Evolutionary conservation across 495 filamentous ascomycete genomes (phyloP).

Genomic region (Aspergillus haitiensis): DNA sequence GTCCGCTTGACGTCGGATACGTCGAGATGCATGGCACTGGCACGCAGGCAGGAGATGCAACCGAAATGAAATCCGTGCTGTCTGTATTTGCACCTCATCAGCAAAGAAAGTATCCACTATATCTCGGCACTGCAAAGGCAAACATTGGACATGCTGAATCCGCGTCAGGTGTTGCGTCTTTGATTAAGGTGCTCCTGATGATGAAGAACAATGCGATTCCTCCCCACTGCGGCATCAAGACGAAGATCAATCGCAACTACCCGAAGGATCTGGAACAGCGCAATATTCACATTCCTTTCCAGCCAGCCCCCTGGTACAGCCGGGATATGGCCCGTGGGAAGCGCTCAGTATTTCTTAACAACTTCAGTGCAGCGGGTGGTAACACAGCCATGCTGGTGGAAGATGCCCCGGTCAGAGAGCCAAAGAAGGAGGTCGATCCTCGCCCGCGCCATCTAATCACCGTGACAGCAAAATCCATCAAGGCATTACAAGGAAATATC

Average conservation of each 20-base stretch:
- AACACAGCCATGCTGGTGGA: slow-evolving; percentile 54
- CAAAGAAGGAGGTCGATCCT: slow-evolving; percentile 48
- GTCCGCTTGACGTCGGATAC: slow-evolving; percentile 72
- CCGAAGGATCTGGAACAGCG: slow-evolving; percentile 70
- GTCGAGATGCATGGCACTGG: slow-evolving; percentile 88
- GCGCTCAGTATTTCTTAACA: slow-evolving; percentile 66
- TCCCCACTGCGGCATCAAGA: slow-evolving; percentile 82
- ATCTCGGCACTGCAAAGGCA: slow-evolving; percentile 80
- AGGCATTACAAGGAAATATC: slow-evolving; percentile 56
- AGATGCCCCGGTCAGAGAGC: slow-evolving; percentile 46
- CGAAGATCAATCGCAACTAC: slow-evolving; percentile 74
- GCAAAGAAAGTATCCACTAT: slow-evolving; percentile 68
- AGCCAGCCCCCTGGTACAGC: slow-evolving; percentile 58
- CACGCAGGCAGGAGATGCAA: slow-evolving; percentile 78
- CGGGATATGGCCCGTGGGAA: slow-evolving; percentile 51
- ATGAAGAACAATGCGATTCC: slow-evolving; percentile 78
- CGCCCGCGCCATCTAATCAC: slow-evolving; percentile 49
- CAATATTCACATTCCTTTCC: slow-evolving; percentile 66
- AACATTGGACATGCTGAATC: slow-evolving; percentile 90
- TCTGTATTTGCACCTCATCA: slow-evolving; percentile 72
- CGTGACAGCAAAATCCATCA: slow-evolving; percentile 52
- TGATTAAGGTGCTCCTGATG: slow-evolving; percentile 88
- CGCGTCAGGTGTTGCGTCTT: slow-evolving; percentile 75
- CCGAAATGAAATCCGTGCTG: slow-evolving; percentile 74
- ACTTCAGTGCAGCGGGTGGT: slow-evolving; percentile 61